Evolutionary conservation across 2,329 filamentous ascomycete species (phyloP).

Genomic region (Pestalotiopsis sp.): DNA sequence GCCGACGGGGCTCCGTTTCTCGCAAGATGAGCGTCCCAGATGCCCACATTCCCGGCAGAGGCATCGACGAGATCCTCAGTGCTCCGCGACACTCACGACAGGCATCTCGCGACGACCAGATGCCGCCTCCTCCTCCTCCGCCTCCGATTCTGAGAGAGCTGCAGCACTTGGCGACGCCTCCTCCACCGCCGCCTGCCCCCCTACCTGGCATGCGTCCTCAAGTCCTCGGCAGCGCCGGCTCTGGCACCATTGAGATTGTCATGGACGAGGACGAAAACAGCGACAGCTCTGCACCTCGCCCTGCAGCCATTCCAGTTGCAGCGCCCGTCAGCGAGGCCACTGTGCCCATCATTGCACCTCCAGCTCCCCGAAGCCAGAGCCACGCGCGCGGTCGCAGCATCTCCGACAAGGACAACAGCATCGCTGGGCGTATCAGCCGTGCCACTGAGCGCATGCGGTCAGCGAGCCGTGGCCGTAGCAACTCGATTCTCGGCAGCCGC

Average conservation of each 20-base stretch:
- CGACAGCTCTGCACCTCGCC: slow-evolving; percentile 16
- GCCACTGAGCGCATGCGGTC: slow-evolving; percentile 64
- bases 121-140: slow-evolving; percentile 56
- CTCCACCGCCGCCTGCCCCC: slow-evolving; percentile 64
- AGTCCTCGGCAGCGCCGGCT: slow-evolving; percentile 43
- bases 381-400: slow-evolving; percentile 62
- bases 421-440: slow-evolving; percentile 58
- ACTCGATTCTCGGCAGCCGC: slow-evolving; percentile 34
- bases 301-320: slow-evolving; percentile 27
- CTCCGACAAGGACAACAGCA: slow-evolving; percentile 50
- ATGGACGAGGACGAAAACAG: slow-evolving; percentile 60
- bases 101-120: slow-evolving; percentile 52
- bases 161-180: slow-evolving; percentile 62
- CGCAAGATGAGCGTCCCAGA: slow-evolving; percentile 42
- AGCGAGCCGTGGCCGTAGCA: slow-evolving; percentile 58
- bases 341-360: slow-evolving; percentile 49
- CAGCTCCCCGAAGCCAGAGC: slow-evolving; percentile 42
- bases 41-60: slow-evolving; percentile 37
- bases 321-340: slow-evolving; percentile 43
- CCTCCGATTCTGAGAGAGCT: slow-evolving; percentile 64
- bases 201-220: slow-evolving; percentile 46
- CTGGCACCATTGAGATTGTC: slow-evolving; percentile 67
- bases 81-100: slow-evolving; percentile 38
- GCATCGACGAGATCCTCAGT: slow-evolving; percentile 51
- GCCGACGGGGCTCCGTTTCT: slow-evolving; percentile 31